Conservation (phyloP, 768 basidiomycete genomes). For the Mycena vulgaris region DNA sequence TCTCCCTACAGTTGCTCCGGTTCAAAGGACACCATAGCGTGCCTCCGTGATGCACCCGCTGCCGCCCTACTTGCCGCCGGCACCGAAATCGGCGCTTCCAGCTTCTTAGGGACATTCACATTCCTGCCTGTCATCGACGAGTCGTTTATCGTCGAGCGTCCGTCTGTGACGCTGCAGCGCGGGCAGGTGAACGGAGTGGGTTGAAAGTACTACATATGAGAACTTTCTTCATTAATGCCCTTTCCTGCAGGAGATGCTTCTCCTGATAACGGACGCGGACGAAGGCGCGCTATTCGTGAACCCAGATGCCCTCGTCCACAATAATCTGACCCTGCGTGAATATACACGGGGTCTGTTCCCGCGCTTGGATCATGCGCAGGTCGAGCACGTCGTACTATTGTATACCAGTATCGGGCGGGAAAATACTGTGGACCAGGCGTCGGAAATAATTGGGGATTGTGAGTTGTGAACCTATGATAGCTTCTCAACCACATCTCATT, state of each 20-base stretch:
- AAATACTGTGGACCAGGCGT: background rate
- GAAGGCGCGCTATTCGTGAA: slow-evolving; percentile 17
- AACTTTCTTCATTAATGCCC: background rate
- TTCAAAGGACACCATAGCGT: background rate
- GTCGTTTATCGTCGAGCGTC: background rate
- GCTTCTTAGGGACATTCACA: background rate
- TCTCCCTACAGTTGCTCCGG: background rate
- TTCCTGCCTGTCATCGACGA: background rate
- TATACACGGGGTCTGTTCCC: slow-evolving; percentile 8
- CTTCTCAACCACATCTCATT: background rate
- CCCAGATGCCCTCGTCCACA: slow-evolving; percentile 4
- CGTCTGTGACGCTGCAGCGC: background rate
- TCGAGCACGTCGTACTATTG: background rate
- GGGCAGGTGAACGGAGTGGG: background rate
- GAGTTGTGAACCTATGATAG: background rate
- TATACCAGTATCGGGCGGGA: background rate
- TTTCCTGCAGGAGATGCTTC: slow-evolving; percentile 10
- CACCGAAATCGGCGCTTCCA: background rate
- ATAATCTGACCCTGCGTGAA: background rate
- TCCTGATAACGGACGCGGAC: slow-evolving; percentile 4
- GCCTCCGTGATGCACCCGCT: background rate
- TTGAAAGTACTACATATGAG: too few species aligned
- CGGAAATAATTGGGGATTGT: slow-evolving; percentile 22
- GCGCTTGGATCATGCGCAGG: background rate
- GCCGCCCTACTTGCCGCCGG: background rate